phyloP scores from a whole-genome alignment of 257 asterid genomes.

The Vinca minor region DNA sequence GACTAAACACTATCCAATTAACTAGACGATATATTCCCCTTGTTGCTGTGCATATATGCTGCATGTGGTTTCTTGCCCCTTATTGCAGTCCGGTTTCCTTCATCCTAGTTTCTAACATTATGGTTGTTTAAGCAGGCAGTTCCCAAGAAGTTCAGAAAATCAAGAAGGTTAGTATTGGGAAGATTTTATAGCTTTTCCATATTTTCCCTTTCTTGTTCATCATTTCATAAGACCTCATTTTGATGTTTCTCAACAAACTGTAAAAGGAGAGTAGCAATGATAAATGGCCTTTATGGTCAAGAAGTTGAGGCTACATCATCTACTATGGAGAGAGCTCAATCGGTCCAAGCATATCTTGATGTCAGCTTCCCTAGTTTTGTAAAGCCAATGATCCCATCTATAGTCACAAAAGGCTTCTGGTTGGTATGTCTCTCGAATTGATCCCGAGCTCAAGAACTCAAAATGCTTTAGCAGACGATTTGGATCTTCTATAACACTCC shows the following conservation, averaged over 20 bases:
- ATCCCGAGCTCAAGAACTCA: not conserved
- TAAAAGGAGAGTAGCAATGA: conserved; percentile 19
- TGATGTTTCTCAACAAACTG: conserved; percentile 19
- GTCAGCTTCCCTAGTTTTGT: conserved; percentile 38
- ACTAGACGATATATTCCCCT: too few species aligned
- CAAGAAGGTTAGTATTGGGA: conserved; percentile 16
- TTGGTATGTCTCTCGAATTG: conserved; percentile 29
- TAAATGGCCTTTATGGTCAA: conserved; percentile 16
- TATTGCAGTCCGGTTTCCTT: too few species aligned
- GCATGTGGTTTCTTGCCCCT: too few species aligned
- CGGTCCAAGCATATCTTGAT: conserved; percentile 28
- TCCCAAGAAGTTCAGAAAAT: conserved; percentile 11
- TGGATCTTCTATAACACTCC: too few species aligned
- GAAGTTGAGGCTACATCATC: conserved; percentile 21
- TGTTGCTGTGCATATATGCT: too few species aligned
- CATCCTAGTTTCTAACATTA: not conserved
- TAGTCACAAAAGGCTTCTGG: conserved; percentile 43
- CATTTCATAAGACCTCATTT: too few species aligned
- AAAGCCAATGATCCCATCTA: conserved; percentile 45
- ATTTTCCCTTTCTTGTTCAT: not conserved
- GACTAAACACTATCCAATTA: too few species aligned
- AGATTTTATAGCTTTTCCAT: too few species aligned
- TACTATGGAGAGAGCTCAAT: conserved; percentile 35
- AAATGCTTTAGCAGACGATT: too few species aligned
- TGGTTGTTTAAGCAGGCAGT: conserved; percentile 10